Base-by-base conservation (phyloP, 1,284 basidiomycete genomes). In the Rhodotorula glutinis region DNA sequence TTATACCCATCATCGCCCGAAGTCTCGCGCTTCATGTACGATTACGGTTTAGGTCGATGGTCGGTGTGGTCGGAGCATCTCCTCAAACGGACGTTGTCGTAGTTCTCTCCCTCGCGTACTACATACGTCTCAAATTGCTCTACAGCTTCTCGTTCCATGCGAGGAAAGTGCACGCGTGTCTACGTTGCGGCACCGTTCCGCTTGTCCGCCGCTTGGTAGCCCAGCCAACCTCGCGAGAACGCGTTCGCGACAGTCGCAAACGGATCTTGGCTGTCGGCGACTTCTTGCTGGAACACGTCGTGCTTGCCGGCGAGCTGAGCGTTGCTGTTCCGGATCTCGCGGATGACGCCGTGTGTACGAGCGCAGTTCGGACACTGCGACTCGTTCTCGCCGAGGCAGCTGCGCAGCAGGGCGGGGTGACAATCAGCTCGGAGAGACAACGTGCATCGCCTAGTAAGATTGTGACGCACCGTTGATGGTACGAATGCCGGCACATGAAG, bases 401-500 rank as follows among this genome's bases (percentile, higher is more conserved):
- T 93, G 72, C 21, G 14, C 49, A 74, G 8, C 44, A 11, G 19
- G 41, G 58, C 1, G 44, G 23, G n/a, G 25, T 3, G 7, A 43
- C 33, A 23, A 38, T 53, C 53, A 53, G 52, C 52, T 23, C 17
- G 10, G 30, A 4, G 30, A n/a, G 40, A 16, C 11, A 16, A 9
- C n/a, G n/a, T n/a, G n/a, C n/a, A n/a, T n/a, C n/a, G n/a, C n/a
- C n/a, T n/a, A n/a, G n/a, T n/a, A n/a, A n/a, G n/a, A n/a, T n/a
- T n/a, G 17, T 3, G 16, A 81, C 80, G 27, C 60, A 90, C 89
- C 91, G 82, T 78, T 95, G 92, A 77, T 98, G 96, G 81, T 92
- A 98, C 69, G 89, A 92, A 79, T 98, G 95, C 76, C 90, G 88
- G 80, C 94, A 98, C 94, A 98, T 96, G 76, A 98, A 98, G 79